Evolutionary conservation across 2,329 filamentous ascomycete species (phyloP).

Genomic region (Thermomyces lanuginosus): DNA sequence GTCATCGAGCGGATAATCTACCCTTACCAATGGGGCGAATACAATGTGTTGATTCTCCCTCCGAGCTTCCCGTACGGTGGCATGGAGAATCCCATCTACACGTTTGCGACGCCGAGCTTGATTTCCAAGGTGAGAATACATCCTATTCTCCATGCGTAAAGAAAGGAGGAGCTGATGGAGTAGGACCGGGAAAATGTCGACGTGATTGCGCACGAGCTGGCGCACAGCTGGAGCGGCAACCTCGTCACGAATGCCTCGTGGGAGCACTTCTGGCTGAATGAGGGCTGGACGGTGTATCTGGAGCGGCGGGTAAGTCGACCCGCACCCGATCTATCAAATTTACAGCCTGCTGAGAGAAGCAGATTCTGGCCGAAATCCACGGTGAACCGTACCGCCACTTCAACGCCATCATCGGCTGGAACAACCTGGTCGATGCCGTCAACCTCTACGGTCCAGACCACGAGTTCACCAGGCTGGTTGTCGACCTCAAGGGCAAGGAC

Average conservation of each 20-base stretch:
- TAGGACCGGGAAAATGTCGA: constrained; percentile 74
- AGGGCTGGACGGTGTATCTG: constrained; percentile 88
- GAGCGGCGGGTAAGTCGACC: constrained; percentile 48
- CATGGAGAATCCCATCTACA: constrained; percentile 79
- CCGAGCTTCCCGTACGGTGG: constrained; percentile 81
- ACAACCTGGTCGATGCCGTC: constrained; percentile 66
- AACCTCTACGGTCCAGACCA: constrained; percentile 65
- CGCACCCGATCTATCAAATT: background rate
- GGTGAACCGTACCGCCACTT: constrained; percentile 81
- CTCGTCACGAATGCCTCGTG: constrained; percentile 38
- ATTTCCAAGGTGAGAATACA: constrained; percentile 49
- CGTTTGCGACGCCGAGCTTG: constrained; percentile 86
- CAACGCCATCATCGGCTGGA: constrained; percentile 92
- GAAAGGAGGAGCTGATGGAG: background rate
- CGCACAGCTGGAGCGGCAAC: constrained; percentile 76
- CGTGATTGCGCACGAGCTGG: constrained; percentile 77
- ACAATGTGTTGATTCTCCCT: constrained; percentile 82
- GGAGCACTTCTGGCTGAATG: constrained; percentile 45
- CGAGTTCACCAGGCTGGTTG: constrained; percentile 81
- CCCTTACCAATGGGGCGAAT: constrained; percentile 84
- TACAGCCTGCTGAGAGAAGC: constrained; percentile 7
- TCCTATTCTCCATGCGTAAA: background rate
- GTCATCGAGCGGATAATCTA: constrained; percentile 60
- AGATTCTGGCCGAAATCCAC: constrained; percentile 43
- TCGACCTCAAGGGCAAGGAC: constrained; percentile 75